phyloP scores from a whole-genome alignment of 495 filamentous ascomycete genomes.

The Penicillium egyptiacum region DNA sequence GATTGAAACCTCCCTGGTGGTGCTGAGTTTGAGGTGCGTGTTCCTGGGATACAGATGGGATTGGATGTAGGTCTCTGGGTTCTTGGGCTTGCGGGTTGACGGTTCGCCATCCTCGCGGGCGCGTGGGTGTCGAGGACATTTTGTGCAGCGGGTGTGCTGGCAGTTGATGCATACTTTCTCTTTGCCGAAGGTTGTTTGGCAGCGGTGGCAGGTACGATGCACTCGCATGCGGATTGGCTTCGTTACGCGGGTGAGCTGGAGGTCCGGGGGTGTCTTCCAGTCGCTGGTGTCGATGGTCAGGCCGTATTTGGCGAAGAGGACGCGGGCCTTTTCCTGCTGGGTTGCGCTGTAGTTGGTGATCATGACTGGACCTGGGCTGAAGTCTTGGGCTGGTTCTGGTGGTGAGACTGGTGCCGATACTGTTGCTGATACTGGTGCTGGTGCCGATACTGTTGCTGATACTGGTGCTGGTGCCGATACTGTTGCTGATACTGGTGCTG shows the following conservation, averaged over 20 bases:
- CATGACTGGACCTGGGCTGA: slow-evolving; percentile 26
- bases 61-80: slow-evolving; percentile 20
- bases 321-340: slow-evolving; percentile 68
- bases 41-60: slow-evolving; percentile 7
- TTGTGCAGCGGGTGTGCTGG: slow-evolving; percentile 73
- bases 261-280: slow-evolving; percentile 58
- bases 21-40: slow-evolving; percentile 17
- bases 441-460: too few species aligned
- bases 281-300: slow-evolving; percentile 68
- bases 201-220: slow-evolving; percentile 78
- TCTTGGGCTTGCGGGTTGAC: slow-evolving; percentile 42
- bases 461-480: not conserved
- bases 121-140: slow-evolving; percentile 70
- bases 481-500: not conserved
- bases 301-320: slow-evolving; percentile 73
- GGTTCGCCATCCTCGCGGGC: slow-evolving; percentile 30
- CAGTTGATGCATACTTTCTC: slow-evolving; percentile 71
- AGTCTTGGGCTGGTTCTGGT: slow-evolving; percentile 12
- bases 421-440: slow-evolving; percentile 14
- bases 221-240: slow-evolving; percentile 92
- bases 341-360: slow-evolving; percentile 35
- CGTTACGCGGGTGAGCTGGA: slow-evolving; percentile 69
- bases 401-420: slow-evolving; percentile 13
- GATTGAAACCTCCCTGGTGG: not conserved
- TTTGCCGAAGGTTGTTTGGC: slow-evolving; percentile 67